Evolutionary conservation across 2,329 filamentous ascomycete species (phyloP).

Genomic region (Akanthomyces dipterigenus): DNA sequence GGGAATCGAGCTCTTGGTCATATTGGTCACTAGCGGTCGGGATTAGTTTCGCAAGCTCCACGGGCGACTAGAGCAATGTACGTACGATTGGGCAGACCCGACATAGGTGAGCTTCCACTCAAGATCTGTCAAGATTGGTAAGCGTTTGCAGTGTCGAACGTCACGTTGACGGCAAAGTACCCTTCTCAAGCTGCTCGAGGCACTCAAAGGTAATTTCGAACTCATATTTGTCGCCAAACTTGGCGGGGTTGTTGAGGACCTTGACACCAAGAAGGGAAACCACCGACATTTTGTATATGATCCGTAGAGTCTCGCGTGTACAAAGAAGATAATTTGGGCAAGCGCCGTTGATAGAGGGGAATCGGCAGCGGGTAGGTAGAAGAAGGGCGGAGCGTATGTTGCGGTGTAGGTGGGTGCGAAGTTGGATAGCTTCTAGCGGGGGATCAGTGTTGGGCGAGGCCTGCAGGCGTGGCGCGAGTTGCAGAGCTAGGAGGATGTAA

Average conservation of each 20-base stretch:
- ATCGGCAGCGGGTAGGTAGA: not conserved
- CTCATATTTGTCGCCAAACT: slow-evolving; percentile 86
- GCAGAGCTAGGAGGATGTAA: not conserved
- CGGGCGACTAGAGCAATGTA: slow-evolving; percentile 18
- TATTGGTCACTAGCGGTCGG: slow-evolving; percentile 67
- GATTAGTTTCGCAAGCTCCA: slow-evolving; percentile 7
- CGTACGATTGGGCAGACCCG: slow-evolving; percentile 93
- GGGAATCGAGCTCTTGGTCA: slow-evolving; percentile 95
- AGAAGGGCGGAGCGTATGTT: slow-evolving; percentile 2
- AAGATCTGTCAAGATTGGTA: slow-evolving; percentile 57
- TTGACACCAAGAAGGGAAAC: slow-evolving; percentile 93
- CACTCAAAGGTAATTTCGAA: slow-evolving; percentile 99
- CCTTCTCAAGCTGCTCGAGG: slow-evolving; percentile 88
- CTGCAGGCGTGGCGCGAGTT: not conserved
- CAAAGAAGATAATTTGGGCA: not conserved
- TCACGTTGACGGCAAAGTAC: slow-evolving; percentile 37
- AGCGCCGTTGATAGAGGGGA: not conserved
- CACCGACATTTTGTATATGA: slow-evolving; percentile 65
- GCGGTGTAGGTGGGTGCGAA: slow-evolving; percentile 3
- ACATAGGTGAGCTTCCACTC: slow-evolving; percentile 99
- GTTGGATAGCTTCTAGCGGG: not conserved
- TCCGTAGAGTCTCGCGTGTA: not conserved
- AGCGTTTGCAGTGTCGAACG: slow-evolving; percentile 9
- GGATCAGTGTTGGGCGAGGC: not conserved
- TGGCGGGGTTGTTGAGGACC: slow-evolving; percentile 93